Percentiles rank a stretch among this genome's conserved stretches.
Evolutionary conservation across 2,329 filamentous ascomycete genomes (phyloP).

Genomic region (Ceratocystis smalleyi): DNA sequence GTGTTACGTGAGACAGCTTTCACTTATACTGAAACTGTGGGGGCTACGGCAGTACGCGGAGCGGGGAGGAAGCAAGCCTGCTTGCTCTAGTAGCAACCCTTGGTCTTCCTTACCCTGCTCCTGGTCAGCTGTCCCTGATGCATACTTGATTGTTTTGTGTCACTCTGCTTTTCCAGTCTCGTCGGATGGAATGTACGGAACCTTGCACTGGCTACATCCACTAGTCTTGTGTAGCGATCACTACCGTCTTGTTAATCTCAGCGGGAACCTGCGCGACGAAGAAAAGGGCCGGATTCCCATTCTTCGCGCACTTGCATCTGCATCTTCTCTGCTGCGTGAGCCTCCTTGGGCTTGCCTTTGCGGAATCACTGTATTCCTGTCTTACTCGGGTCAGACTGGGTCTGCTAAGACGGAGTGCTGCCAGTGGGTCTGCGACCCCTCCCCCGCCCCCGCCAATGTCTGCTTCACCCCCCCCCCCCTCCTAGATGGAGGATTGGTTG

Average conservation of each 20-base stretch:
- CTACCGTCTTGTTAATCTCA: neutral
- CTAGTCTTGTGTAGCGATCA: neutral
- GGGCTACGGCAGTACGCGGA: neutral
- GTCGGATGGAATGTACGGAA: neutral
- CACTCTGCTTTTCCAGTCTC: neutral
- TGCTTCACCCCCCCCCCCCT: too few relatives aligned
- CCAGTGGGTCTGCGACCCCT: neutral
- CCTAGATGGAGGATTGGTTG: too few relatives aligned
- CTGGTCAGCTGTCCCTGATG: neutral
- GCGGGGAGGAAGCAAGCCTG: neutral
- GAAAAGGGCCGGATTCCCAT: neutral
- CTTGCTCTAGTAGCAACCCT: neutral
- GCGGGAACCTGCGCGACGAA: neutral
- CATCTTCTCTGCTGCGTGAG: neutral
- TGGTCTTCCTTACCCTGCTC: neutral
- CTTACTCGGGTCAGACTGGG: conserved; percentile 9
- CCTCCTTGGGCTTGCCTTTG: neutral
- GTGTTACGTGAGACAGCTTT: neutral
- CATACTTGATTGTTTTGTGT: neutral
- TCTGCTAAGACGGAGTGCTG: conserved; percentile 1
- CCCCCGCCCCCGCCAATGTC: neutral
- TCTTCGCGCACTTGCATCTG: neutral
- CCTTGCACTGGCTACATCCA: neutral
- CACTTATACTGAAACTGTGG: neutral
- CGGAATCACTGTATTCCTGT: neutral